Base-by-base conservation (phyloP, 192 early-diverging fungal species). In the Helicostylum pulchrum region DNA sequence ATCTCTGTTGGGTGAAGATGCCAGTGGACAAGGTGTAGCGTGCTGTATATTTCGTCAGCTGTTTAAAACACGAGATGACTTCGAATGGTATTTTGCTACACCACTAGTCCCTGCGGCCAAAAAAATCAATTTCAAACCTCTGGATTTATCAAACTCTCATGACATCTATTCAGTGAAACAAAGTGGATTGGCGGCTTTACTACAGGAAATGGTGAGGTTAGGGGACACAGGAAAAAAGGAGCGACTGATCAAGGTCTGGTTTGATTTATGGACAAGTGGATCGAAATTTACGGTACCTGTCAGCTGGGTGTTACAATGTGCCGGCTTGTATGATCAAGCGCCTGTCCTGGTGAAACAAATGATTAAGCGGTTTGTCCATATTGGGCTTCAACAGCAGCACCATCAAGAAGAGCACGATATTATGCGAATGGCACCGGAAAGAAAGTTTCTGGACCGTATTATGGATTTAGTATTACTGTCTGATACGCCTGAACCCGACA, bases 291-390 rank as follows among this genome's bases (percentile, higher is more conserved):
- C 50, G 14, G 59, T 59, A 2, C 61, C 61, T 1, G 32, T 50
- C 19, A 23, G 20, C 7, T 73, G 66, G 65, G 49, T 73, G 23
- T 34, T 67, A 4, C 46, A 53, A 17, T 73, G 71, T 15, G 34
- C 67, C 3, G 66, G 61, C 9, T 53, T 66, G 9, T 73, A 63
- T 49, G 71, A 62, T 39, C 66, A 62, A 32, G 66, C 65, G 8
- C 57, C 71, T 9, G 62, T 60, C 7, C 21, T 48, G 7, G 56
- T 68, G 6, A 67, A 73, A 17, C 65, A 62, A 20, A 46, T 58
- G 52, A 73, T 73, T 52, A 55, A 64, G 17, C 19, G 42, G 9
- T 51, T 73, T 42, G 10, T 67, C 21, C 7, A 17, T 6, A 42
- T 55, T 23, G 67, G 67, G 0, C 21, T 68, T 49, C 39, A 45